phyloP scores from a whole-genome alignment of 345 rosid genomes.

The Corchorus olitorius region DNA sequence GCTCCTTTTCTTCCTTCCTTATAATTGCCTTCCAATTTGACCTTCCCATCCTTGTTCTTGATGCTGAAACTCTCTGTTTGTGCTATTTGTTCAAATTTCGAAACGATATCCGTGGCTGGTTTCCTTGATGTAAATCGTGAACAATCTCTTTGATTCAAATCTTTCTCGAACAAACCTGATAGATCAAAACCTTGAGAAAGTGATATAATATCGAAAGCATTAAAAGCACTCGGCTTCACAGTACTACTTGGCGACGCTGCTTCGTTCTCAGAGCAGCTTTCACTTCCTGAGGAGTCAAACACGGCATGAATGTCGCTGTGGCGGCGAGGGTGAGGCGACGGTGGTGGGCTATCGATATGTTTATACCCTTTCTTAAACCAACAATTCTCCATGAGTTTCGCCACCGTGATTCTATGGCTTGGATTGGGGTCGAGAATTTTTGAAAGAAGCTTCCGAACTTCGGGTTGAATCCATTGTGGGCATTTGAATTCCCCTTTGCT shows the following conservation, averaged over 20 bases:
- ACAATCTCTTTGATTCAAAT: constrained; percentile 32
- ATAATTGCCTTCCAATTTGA: constrained; percentile 54
- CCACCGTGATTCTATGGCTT: constrained; percentile 54
- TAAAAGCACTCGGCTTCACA: constrained; percentile 47
- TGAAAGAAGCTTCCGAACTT: constrained; percentile 66
- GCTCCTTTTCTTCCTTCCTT: constrained; percentile 85
- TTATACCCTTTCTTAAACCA: constrained; percentile 78
- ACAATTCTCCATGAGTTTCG: constrained; percentile 54
- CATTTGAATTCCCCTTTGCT: constrained; percentile 67
- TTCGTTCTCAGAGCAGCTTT: background rate
- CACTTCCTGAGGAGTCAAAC: constrained; percentile 31
- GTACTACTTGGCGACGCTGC: constrained; percentile 11
- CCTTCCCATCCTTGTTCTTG: constrained; percentile 53
- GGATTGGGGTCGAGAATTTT: constrained; percentile 75
- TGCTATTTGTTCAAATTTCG: constrained; percentile 78
- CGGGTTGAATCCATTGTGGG: constrained; percentile 74
- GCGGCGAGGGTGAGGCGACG: constrained; percentile 31
- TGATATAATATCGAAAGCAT: constrained; percentile 83
- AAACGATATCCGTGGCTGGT: constrained; percentile 60
- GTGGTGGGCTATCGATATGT: constrained; percentile 47
- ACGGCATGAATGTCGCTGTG: constrained; percentile 45
- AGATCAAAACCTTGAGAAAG: constrained; percentile 76
- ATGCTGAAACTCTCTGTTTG: constrained; percentile 49
- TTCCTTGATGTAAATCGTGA: constrained; percentile 58
- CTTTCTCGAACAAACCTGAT: constrained; percentile 72